Evolutionary conservation across 2,329 filamentous ascomycete genomes (phyloP), one percentile per base, ranked within the genome.

Genomic region (Calonectria pteridis): DNA sequence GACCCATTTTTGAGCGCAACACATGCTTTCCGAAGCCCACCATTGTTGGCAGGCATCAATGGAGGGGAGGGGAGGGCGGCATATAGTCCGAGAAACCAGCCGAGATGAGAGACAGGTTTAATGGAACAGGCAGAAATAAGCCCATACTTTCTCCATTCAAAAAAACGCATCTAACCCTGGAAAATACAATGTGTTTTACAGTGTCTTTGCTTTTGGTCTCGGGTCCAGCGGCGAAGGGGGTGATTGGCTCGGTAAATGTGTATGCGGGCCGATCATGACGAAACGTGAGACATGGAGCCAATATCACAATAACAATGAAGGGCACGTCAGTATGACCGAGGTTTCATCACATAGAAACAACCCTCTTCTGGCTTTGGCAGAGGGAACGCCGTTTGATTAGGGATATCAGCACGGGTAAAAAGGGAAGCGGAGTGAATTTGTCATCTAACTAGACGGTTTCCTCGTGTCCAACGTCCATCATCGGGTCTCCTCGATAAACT

Each of bases 71-170:
- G n/a, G n/a, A 14, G 53, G 55, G 33, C 33, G 29, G 2, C 6
- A 23, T 62, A 62, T 62, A 28, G 55, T 62, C 55, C 55, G 55
- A 62, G 55, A 62, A 62, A 62, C 55, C 55, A 62, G 33, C 55
- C 55, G 55, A 62, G 23, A 62, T 28, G 55, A 62, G 55, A 62
- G 55, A 62, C 55, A 62, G 33, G 55, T 62, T 40, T 62, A 40
- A 40, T 62, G 35, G 55, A 40, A 20, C 55, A 62, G 4, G 35
- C 35, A 62, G 55, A 16, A 28, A 26, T 28, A 37, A 62, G 23
- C 33, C 55, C 35, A 62, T 18, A 20, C n/a, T n/a, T 62, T 26
- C 33, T 40, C 55, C 55, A 62, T 62, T 40, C 9, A 62, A 28
- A 62, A 58, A 35, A 62, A 11, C 3, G 18, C 18, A 46, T 37